Evolutionary conservation across 2,329 filamentous ascomycete genomes (phyloP).

Genomic region (Purpureocillium takamizusanense): DNA sequence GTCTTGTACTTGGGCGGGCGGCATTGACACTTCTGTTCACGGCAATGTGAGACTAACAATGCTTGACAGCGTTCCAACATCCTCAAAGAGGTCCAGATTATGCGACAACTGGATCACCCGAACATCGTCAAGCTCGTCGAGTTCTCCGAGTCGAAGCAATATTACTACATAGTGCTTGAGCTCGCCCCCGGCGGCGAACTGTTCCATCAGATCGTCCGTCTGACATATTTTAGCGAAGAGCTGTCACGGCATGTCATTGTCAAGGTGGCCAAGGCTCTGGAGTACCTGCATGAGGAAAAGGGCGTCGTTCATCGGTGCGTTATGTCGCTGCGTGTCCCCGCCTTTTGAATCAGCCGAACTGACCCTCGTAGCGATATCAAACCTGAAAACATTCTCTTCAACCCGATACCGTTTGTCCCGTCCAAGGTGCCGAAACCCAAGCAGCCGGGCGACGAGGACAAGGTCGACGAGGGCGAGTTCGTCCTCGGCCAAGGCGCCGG

Average conservation of each 20-base stretch:
- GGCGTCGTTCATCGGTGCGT: conserved; percentile 93
- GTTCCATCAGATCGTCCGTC: conserved; percentile 95
- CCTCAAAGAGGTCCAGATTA: conserved; percentile 96
- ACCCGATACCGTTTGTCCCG: conserved; percentile 73
- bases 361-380: conserved; percentile 72
- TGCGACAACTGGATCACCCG: conserved; percentile 92
- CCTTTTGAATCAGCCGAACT: not conserved
- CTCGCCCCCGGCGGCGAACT: conserved; percentile 91
- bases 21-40: not conserved
- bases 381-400: conserved; percentile 93
- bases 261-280: conserved; percentile 88
- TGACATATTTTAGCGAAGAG: conserved; percentile 97
- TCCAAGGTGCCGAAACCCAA: conserved; percentile 72
- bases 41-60: not conserved
- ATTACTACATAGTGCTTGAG: conserved; percentile 96
- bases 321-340: no score
- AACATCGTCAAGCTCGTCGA: conserved; percentile 93
- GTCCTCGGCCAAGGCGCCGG: conserved; percentile 71
- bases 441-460: conserved; percentile 88
- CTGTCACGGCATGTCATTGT: conserved; percentile 88
- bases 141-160: conserved; percentile 87
- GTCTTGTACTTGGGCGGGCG: not conserved
- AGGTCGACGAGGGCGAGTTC: conserved; percentile 94
- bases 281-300: conserved; percentile 89
- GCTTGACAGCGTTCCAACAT: conserved; percentile 77